Evolutionary conservation across 2,329 filamentous ascomycete species (phyloP).

Genomic region (Apiospora marii): DNA sequence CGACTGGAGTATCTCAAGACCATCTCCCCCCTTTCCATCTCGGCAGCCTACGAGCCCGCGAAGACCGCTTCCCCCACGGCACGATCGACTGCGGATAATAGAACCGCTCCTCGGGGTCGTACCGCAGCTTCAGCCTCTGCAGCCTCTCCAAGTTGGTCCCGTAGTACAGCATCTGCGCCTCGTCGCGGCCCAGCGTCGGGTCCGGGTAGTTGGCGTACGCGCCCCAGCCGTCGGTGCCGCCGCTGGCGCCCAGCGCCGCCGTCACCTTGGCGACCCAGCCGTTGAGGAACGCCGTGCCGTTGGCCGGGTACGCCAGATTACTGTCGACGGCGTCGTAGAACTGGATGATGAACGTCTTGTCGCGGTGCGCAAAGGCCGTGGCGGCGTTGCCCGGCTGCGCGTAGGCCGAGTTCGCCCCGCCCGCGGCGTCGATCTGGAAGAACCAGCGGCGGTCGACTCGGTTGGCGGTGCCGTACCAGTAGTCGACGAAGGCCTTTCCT

Average conservation of each 20-base stretch:
- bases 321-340: constrained; percentile 50
- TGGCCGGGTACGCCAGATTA: constrained; percentile 45
- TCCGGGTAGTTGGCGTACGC: constrained; percentile 63
- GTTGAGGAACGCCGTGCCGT: constrained; percentile 37
- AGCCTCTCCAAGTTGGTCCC: constrained; percentile 48
- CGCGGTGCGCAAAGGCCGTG: constrained; percentile 51
- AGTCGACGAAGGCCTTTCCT: constrained; percentile 46
- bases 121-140: constrained; percentile 47
- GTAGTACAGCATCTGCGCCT: constrained; percentile 60
- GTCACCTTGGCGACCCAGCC: constrained; percentile 38
- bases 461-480: constrained; percentile 49
- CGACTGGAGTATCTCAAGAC: background rate
- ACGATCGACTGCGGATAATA: constrained; percentile 44
- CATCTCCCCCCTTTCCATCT: background rate
- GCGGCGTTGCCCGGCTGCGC: constrained; percentile 37
- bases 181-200: constrained; percentile 52
- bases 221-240: constrained; percentile 34
- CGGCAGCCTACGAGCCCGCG: background rate
- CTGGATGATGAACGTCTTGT: constrained; percentile 57
- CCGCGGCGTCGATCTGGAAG: constrained; percentile 51
- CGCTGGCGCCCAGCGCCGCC: constrained; percentile 27
- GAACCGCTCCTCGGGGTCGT: constrained; percentile 52
- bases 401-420: constrained; percentile 49
- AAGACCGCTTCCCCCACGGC: background rate
- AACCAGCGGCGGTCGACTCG: constrained; percentile 47